These are phyloP conservation scores for Phyllosticta paracitricarpa DNA, from an alignment of 2,329 filamentous ascomycete species.

Conservation along the genomic window DNA sequence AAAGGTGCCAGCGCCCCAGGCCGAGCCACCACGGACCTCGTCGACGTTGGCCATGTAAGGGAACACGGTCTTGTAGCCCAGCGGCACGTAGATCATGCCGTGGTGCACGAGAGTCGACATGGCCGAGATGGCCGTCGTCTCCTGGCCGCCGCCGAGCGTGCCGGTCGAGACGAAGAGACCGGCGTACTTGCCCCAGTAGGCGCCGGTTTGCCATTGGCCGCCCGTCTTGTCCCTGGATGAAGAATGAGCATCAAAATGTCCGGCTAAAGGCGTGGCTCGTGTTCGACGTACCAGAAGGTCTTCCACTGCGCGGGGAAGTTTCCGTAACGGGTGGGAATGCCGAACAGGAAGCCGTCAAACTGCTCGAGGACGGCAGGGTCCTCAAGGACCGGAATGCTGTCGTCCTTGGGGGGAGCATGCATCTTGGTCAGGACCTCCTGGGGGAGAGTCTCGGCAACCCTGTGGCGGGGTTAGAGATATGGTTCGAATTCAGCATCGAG, in stretches of 20 bases:
- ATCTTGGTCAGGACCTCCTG: constrained; percentile 80
- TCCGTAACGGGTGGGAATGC: constrained; percentile 91
- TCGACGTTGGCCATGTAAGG: constrained; percentile 55
- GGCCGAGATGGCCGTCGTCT: constrained; percentile 69
- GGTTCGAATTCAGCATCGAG: neutral
- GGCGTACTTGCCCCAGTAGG: constrained; percentile 77
- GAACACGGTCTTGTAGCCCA: constrained; percentile 82
- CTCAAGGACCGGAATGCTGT: constrained; percentile 52
- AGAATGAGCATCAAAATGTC: constrained; percentile 12
- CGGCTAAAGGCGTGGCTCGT: constrained; percentile 41
- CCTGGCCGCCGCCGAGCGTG: constrained; percentile 80
- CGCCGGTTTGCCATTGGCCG: constrained; percentile 68
- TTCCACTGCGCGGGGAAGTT: constrained; percentile 98
- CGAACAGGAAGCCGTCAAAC: constrained; percentile 86
- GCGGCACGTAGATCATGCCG: constrained; percentile 91
- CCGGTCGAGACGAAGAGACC: constrained; percentile 87
- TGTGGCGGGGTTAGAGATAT: constrained; percentile 21
- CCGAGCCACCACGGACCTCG: constrained; percentile 75
- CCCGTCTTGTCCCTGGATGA: constrained; percentile 61
- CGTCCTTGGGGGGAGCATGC: constrained; percentile 70
- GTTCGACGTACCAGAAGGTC: constrained; percentile 56
- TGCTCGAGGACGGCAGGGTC: constrained; percentile 51
- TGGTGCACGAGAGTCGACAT: constrained; percentile 87
- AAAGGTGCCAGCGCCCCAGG: constrained; percentile 94
- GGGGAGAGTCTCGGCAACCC: constrained; percentile 75